Percentiles rank a stretch among this genome's conserved stretches.
These are phyloP conservation scores for Westerdykella sp. DNA, from an alignment of 2,329 filamentous ascomycete species.

Conservation along the genomic window DNA sequence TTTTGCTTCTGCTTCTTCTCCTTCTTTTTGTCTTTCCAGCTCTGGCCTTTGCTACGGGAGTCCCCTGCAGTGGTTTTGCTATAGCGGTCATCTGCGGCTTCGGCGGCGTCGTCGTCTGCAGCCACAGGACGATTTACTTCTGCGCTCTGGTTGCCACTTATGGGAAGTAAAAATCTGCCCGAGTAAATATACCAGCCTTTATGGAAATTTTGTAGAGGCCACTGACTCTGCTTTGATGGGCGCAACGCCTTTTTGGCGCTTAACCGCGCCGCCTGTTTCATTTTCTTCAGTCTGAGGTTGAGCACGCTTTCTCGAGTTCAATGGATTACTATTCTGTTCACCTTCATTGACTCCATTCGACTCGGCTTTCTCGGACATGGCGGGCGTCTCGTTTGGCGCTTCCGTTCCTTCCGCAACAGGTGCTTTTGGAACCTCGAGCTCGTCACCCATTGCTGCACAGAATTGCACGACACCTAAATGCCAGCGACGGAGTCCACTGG, in stretches of 20 bases:
- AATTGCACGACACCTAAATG: no score
- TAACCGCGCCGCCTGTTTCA: slow-evolving; percentile 7
- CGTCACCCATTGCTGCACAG: no score
- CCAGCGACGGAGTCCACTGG: no score
- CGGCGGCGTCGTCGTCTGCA: slow-evolving; percentile 53
- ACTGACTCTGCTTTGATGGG: slow-evolving; percentile 67
- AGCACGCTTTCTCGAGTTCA: slow-evolving; percentile 29
- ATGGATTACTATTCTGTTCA: slow-evolving; percentile 23
- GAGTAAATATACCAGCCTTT: background rate
- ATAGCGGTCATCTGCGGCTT: slow-evolving; percentile 45
- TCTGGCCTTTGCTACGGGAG: slow-evolving; percentile 36
- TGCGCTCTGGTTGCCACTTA: slow-evolving; percentile 20
- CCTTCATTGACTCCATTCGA: slow-evolving; percentile 19
- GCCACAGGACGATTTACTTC: slow-evolving; percentile 17
- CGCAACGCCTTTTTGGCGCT: slow-evolving; percentile 51
- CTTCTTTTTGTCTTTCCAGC: slow-evolving; percentile 43
- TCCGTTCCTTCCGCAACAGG: no score
- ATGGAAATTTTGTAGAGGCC: slow-evolving; percentile 1
- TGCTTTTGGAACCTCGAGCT: no score
- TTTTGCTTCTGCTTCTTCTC: slow-evolving; percentile 59
- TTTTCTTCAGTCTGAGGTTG: slow-evolving; percentile 19
- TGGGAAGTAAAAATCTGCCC: slow-evolving; percentile 30
- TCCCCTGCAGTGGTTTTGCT: slow-evolving; percentile 33
- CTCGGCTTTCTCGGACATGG: slow-evolving; percentile 39
- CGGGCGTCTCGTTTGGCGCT: slow-evolving; percentile 6